Evolutionary conservation across 768 basidiomycete species (phyloP).

Genomic region (Antrodiella citrinella): DNA sequence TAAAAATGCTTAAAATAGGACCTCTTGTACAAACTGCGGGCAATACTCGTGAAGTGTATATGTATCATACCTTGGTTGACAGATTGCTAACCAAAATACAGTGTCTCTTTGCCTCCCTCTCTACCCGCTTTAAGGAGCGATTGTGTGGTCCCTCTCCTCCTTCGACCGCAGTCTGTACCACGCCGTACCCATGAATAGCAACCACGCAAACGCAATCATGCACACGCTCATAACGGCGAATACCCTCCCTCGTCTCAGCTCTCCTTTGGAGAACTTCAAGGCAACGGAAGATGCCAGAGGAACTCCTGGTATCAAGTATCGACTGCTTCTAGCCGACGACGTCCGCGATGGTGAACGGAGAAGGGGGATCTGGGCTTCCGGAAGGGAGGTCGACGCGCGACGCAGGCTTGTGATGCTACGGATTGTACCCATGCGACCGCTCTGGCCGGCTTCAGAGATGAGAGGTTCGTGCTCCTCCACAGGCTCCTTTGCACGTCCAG

Average conservation of each 20-base stretch:
- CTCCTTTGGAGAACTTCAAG: constrained; percentile 15
- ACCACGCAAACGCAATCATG: constrained; percentile 49
- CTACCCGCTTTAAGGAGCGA: neutral
- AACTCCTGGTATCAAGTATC: constrained; percentile 11
- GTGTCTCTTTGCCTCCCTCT: neutral
- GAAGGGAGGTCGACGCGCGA: constrained; percentile 9
- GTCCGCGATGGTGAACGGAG: constrained; percentile 11
- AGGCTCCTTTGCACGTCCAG: constrained; percentile 8
- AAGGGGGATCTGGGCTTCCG: constrained; percentile 17
- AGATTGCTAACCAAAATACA: neutral
- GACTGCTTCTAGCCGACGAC: constrained; percentile 14
- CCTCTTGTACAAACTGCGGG: neutral
- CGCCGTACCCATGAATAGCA: constrained; percentile 55
- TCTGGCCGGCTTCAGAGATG: constrained; percentile 2
- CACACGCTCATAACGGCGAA: constrained; percentile 35
- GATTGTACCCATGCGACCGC: constrained; percentile 5
- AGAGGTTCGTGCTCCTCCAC: constrained; percentile 4
- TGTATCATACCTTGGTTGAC: too few species aligned
- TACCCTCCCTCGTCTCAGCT: constrained; percentile 36
- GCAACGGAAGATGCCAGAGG: neutral
- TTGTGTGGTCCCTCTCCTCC: constrained; percentile 22
- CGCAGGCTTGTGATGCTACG: constrained; percentile 7
- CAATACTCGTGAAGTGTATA: too few species aligned
- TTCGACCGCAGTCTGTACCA: constrained; percentile 46
- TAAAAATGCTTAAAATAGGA: neutral